Conservation (phyloP, 441 rosid species). For the Corymbia citriodora region DNA sequence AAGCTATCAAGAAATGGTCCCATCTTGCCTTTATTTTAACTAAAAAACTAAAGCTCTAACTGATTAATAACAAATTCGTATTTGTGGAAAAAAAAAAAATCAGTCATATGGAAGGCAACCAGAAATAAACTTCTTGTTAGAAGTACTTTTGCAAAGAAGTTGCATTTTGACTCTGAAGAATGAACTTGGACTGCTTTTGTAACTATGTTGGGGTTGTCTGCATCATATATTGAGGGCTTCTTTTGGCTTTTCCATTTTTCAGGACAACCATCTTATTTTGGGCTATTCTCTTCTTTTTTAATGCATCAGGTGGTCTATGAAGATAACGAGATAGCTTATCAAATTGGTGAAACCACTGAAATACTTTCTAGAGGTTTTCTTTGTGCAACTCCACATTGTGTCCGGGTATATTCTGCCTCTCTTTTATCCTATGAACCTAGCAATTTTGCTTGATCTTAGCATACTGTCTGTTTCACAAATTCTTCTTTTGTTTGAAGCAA, state of each 20-base stretch:
- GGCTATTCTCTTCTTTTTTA: background rate
- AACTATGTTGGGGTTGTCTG: background rate
- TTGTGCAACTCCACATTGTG: constrained; percentile 95
- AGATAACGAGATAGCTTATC: constrained; percentile 90
- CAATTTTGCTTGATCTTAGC: background rate
- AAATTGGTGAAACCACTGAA: constrained; percentile 91
- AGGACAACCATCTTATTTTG: background rate
- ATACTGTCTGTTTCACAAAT: background rate
- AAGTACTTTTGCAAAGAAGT: background rate
- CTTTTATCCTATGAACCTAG: background rate
- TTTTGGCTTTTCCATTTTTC: background rate
- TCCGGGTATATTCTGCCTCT: constrained; percentile 46
- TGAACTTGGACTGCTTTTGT: background rate
- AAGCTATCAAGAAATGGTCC: background rate
- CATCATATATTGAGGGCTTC: background rate
- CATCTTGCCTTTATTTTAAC: background rate
- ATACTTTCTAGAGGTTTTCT: constrained; percentile 78
- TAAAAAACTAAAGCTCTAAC: background rate
- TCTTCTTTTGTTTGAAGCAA: background rate
- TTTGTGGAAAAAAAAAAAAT: background rate
- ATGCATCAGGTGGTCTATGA: constrained; percentile 61
- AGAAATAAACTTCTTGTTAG: background rate
- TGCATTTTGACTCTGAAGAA: background rate
- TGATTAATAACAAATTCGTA: background rate
- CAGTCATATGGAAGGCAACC: background rate